phyloP scores from a whole-genome alignment of 1,139 yeast genomes.

The Magnusiomyces paraingens region DNA sequence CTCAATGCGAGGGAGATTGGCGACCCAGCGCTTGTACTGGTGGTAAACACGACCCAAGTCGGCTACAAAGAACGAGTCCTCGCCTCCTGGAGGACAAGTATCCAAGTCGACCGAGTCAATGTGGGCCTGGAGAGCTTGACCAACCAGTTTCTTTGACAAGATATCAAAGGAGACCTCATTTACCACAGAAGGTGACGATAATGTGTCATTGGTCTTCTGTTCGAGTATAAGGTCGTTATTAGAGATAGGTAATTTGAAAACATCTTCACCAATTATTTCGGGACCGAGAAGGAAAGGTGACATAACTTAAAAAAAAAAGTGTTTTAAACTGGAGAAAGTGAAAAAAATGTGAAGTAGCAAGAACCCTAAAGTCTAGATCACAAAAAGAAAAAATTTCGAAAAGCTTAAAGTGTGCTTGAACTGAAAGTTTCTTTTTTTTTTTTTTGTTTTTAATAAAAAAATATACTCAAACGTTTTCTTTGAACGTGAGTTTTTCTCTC shows the following conservation, averaged over 20 bases:
- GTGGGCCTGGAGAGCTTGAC: slow-evolving; percentile 23
- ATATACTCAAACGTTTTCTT: neutral
- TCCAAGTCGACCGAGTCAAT: slow-evolving; percentile 46
- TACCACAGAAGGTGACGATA: slow-evolving; percentile 4
- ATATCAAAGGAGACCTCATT: neutral
- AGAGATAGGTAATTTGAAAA: slow-evolving; percentile 11
- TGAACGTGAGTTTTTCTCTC: neutral
- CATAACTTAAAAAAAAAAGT: slow-evolving; percentile 8
- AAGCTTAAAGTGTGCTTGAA: too few species aligned
- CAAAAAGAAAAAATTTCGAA: too few species aligned
- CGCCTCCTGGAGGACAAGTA: slow-evolving; percentile 67
- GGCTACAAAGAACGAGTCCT: slow-evolving; percentile 83
- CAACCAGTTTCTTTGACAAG: slow-evolving; percentile 22
- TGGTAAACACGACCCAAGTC: slow-evolving; percentile 69
- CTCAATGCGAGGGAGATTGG: slow-evolving; percentile 60
- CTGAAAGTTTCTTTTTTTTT: neutral
- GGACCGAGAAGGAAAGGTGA: slow-evolving; percentile 17
- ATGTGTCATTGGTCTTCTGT: slow-evolving; percentile 7
- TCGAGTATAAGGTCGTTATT: slow-evolving; percentile 10
- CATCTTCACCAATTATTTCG: slow-evolving; percentile 13
- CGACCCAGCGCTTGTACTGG: slow-evolving; percentile 56
- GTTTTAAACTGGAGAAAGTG: neutral
- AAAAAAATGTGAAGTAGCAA: slow-evolving; percentile 3
- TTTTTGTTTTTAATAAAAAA: too few species aligned
- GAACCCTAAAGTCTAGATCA: neutral